Percentiles rank a stretch among this genome's conserved stretches.
These are phyloP conservation scores for Fusarium pilosicola DNA, from an alignment of 2,329 filamentous ascomycete genomes.

Conservation along the genomic window DNA sequence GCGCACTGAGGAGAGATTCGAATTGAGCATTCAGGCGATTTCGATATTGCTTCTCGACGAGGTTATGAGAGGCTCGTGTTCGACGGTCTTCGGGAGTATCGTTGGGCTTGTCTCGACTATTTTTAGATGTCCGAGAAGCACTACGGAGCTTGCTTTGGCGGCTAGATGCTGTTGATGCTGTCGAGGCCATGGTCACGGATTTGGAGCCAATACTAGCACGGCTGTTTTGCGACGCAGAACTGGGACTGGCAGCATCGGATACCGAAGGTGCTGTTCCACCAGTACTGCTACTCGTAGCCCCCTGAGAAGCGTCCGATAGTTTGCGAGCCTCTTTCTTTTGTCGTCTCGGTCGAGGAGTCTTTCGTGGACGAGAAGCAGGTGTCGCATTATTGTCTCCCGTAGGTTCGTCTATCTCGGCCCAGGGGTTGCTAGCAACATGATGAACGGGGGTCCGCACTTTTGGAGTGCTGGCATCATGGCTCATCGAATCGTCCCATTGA, in stretches of 20 bases:
- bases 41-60: slow-evolving; percentile 44
- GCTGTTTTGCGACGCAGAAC: slow-evolving; percentile 40
- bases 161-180: slow-evolving; percentile 39
- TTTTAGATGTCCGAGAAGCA: slow-evolving; percentile 44
- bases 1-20: slow-evolving; percentile 38
- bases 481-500: slow-evolving; percentile 39
- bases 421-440: slow-evolving; percentile 36
- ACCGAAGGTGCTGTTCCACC: slow-evolving; percentile 29
- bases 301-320: slow-evolving; percentile 30
- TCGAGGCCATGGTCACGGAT: slow-evolving; percentile 37
- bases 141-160: slow-evolving; percentile 43
- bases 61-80: slow-evolving; percentile 44
- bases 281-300: slow-evolving; percentile 27
- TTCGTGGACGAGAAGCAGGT: slow-evolving; percentile 30
- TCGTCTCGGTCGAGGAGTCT: slow-evolving; percentile 25
- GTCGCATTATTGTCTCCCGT: slow-evolving; percentile 10
- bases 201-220: slow-evolving; percentile 39
- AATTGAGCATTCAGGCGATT: slow-evolving; percentile 44
- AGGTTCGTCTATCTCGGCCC: slow-evolving; percentile 39
- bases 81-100: slow-evolving; percentile 43
- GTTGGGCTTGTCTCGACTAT: slow-evolving; percentile 39
- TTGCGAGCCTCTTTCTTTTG: slow-evolving; percentile 37
- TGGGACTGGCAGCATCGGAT: slow-evolving; percentile 40
- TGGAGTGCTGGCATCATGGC: slow-evolving; percentile 38
- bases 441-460: slow-evolving; percentile 40